Conservation (phyloP, 2,329 filamentous ascomycete species). For the Talaromyces funiculosus region DNA sequence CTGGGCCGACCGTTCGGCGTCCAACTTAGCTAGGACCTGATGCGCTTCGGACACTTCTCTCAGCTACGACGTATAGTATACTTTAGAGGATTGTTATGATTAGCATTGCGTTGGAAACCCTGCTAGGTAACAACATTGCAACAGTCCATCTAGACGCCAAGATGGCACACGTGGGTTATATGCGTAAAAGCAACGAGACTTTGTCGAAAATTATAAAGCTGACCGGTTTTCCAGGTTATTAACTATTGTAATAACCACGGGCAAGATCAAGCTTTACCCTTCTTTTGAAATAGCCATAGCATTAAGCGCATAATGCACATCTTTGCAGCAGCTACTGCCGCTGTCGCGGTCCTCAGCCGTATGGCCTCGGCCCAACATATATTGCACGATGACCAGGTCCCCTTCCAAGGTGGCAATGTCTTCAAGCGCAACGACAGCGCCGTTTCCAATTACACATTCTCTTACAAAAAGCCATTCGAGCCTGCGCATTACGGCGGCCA, state of each 20-base stretch:
- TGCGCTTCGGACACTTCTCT: too few species aligned
- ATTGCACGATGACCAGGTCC: neutral
- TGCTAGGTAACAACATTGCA: too few species aligned
- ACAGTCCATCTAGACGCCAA: too few species aligned
- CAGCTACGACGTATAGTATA: too few species aligned
- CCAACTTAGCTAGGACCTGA: too few species aligned
- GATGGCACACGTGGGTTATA: neutral
- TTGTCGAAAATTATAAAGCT: neutral
- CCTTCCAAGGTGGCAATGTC: slow-evolving; percentile 1
- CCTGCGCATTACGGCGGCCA: slow-evolving; percentile 12
- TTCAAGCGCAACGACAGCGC: neutral
- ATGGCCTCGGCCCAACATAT: neutral
- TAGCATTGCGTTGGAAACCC: too few species aligned
- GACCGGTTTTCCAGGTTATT: neutral
- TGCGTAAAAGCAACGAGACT: neutral
- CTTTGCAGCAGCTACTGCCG: neutral
- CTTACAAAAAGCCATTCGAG: slow-evolving; percentile 3
- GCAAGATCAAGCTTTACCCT: neutral
- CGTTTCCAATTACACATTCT: neutral
- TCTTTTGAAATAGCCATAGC: neutral
- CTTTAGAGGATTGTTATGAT: too few species aligned
- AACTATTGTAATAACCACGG: neutral
- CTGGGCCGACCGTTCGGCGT: too few species aligned
- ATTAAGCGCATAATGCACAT: neutral
- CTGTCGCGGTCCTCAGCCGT: neutral